Base-by-base conservation (phyloP, 73 alveolate species). In the Breviolum minutum region DNA sequence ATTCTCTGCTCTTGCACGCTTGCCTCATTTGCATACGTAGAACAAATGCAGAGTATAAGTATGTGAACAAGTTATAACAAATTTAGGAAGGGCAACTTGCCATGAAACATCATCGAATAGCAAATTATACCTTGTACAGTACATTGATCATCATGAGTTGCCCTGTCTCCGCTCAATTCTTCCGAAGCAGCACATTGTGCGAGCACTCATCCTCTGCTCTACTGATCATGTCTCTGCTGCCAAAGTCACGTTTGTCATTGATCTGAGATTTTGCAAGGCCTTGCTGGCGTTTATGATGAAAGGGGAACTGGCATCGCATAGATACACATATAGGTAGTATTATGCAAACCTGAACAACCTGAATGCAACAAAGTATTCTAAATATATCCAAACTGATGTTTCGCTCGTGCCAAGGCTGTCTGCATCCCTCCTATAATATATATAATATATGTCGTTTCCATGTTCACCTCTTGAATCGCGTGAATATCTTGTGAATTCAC, bases 171-270 rank as follows among this genome's bases (percentile, higher is more conserved):
- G 54, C 54, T 40, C 54, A 40, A 40, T 40, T 40, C 3, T 40
- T 68, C 24, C n/a, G n/a, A 68, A 68, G 77, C 77, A 22, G 24
- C 17, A 68, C 24, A 22, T 22, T 17, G 77, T 68, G 77, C 77
- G 24, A 22, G n/a, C 77, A 17, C 17, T 68, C 77, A 17, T 22
- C 77, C 77, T 68, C 17, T 17, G 24, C 77, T 22, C 77, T 68
- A 22, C 17, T 17, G n/a, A 68, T 68, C 77, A 17, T 22, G n/a
- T 68, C 17, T 68, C 24, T 17, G 77, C 77, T 17, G 92, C 92
- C 92, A 26, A 62, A 86, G 94, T 24, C 80, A 27, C 94, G 94
- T n/a, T 86, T 86, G 40, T 86, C 94, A 17, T 63, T 86, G 94
- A 86, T 86, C 79, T 63, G 63, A 27, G 94, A 61, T 63, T 63